Evolutionary conservation across 1,284 basidiomycete genomes (phyloP).

Genomic region (Amylostereum chailletii): DNA sequence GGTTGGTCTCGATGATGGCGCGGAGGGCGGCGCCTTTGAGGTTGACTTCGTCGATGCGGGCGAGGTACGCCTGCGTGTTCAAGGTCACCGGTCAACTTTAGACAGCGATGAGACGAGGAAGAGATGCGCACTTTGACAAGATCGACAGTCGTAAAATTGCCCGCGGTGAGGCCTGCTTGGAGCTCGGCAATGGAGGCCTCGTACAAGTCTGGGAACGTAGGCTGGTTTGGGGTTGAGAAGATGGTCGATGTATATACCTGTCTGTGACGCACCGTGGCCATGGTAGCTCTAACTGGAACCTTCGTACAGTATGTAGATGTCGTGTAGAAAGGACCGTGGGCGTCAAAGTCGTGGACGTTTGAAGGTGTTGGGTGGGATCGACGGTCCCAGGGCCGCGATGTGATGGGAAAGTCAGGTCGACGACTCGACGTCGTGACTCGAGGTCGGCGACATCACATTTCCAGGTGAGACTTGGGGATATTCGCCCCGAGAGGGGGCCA

Average conservation of each 20-base stretch:
- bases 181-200: conserved; percentile 53
- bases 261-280: too few relatives aligned
- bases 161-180: conserved; percentile 40
- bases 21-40: conserved; percentile 49
- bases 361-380: too few relatives aligned
- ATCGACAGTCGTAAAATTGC: conserved; percentile 54
- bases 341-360: too few relatives aligned
- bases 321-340: too few relatives aligned
- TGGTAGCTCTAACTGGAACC: too few relatives aligned
- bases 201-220: conserved; percentile 45
- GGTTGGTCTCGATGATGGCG: conserved; percentile 58
- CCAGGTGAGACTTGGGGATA: too few relatives aligned
- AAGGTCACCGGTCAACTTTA: not conserved
- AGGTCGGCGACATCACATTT: too few relatives aligned
- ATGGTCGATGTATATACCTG: not conserved
- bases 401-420: too few relatives aligned
- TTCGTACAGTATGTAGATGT: too few relatives aligned
- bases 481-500: too few relatives aligned
- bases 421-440: too few relatives aligned
- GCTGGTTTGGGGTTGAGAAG: not conserved
- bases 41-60: conserved; percentile 66
- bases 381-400: too few relatives aligned
- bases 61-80: conserved; percentile 49
- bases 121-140: conserved; percentile 42
- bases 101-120: not conserved